Evolutionary conservation across 768 basidiomycete genomes (phyloP), one percentile per base, ranked within the genome.

Genomic region (Neoboletus subvelutipes): DNA sequence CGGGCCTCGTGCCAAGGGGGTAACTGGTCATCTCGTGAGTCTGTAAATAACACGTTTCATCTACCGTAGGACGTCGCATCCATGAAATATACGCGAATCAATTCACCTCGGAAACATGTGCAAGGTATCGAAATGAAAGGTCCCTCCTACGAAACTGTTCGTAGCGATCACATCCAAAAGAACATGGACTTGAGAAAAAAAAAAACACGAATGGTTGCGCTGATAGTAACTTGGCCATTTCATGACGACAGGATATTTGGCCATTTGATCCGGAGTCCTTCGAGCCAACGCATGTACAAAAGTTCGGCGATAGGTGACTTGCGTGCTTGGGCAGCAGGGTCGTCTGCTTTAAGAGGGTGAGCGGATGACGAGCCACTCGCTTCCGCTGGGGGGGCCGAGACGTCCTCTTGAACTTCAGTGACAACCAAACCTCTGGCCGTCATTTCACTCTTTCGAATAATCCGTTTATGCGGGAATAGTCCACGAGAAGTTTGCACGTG

Each of bases 221-320:
- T 13, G 43, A 24, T 49, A 24, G 9, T 50, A 36, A 37, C 24
- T 18, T 33, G 7, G 48, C 17, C 26, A 15, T 31, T 52, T 61
- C 48, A 68, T 43, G 64, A 71, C 13, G 69, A 79, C 40, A 80
- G 73, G 49, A 91, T 78, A 64, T 79, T 89, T 6, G 92, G 92
- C 94, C 94, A 95, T 71, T 92, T 94, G 67, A 94, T 77, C 73
- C 85, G 88, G 52, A 97, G 75, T 4, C 94, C 94, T 67, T 97
- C 92, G 26, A 98, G 77, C 95, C 96, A 98, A 48, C 96, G 85
- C 82, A 95, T 87, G 71, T 98, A 98, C n/a, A 98, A 77, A 61
- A 98, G 80, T 70, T 98, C 96, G 22, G 94, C 91, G 29, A 98
- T 94, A 7, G 95, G 94, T 54, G 92, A 94, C 70, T 87, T 89